Conservation (phyloP, 1,139 yeast genomes). For the Chernovozyma aurita region DNA sequence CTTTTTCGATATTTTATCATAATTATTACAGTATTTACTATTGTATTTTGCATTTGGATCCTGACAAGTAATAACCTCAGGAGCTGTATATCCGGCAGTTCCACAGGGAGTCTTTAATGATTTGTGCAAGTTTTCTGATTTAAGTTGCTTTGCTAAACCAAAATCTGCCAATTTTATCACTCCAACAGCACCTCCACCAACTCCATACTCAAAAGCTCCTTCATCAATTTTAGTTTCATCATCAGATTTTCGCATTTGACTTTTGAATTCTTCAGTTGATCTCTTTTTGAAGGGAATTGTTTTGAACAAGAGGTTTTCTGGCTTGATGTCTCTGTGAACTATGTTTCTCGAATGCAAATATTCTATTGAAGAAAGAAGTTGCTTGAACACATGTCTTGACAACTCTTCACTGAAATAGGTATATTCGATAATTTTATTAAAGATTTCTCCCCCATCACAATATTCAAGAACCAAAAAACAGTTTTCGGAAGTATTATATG, state of each 20-base stretch:
- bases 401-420: conserved; percentile 88
- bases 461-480: conserved; percentile 82
- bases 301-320: conserved; percentile 80
- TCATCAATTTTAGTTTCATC: conserved; percentile 79
- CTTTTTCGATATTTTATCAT: conserved; percentile 38
- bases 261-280: conserved; percentile 34
- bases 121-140: conserved; percentile 33
- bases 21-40: neutral
- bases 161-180: conserved; percentile 85
- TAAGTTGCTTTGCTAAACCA: conserved; percentile 83
- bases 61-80: conserved; percentile 68
- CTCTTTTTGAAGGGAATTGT: conserved; percentile 44
- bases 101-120: conserved; percentile 86
- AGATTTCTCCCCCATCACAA: conserved; percentile 91
- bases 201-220: conserved; percentile 69
- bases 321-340: conserved; percentile 93
- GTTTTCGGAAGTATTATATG: conserved; percentile 48
- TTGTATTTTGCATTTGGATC: conserved; percentile 13
- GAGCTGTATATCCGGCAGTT: conserved; percentile 89
- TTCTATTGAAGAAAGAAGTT: conserved; percentile 76
- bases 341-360: conserved; percentile 83
- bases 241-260: conserved; percentile 60
- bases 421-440: conserved; percentile 85
- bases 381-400: conserved; percentile 78
- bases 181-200: conserved; percentile 92